A percentile compares a stretch with the other conserved stretches of the same genome.
These are phyloP conservation scores for Xylaria hypoxylon DNA, from an alignment of 2,329 filamentous ascomycete species.

Conservation along the genomic window DNA sequence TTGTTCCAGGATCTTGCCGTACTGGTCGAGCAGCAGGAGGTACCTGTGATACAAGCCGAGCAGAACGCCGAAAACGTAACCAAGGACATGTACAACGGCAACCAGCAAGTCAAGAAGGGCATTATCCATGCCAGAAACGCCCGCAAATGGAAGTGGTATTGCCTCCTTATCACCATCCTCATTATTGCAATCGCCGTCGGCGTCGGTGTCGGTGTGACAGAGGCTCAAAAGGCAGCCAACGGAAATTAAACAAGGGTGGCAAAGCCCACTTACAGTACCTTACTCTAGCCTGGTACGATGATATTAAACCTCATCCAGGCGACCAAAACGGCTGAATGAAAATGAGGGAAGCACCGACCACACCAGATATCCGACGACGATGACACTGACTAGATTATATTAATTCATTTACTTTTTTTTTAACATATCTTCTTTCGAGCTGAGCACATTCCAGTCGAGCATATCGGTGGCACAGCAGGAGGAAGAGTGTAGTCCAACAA, in stretches of 20 bases:
- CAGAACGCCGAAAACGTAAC: conserved; percentile 73
- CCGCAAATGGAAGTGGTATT: conserved; percentile 86
- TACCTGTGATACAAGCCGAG: conserved; percentile 71
- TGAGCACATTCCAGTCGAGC: conserved; percentile 2
- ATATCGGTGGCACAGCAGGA: not conserved
- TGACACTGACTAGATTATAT: conserved; percentile 26
- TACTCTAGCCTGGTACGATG: not conserved
- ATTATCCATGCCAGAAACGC: conserved; percentile 74
- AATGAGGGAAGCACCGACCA: conserved; percentile 7
- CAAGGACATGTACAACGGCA: conserved; percentile 75
- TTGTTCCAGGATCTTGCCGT: conserved; percentile 82
- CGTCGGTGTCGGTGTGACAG: conserved; percentile 37
- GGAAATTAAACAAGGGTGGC: conserved; percentile 8
- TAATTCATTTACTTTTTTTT: conserved; percentile 26
- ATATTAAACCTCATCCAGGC: not conserved
- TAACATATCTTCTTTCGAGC: conserved; percentile 15
- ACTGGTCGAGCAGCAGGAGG: conserved; percentile 78
- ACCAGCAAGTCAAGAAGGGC: conserved; percentile 75
- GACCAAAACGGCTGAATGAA: conserved; percentile 9
- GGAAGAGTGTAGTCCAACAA: conserved; percentile 2
- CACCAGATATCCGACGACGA: conserved; percentile 10
- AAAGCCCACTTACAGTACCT: not conserved
- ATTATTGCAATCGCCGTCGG: conserved; percentile 67
- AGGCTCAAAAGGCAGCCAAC: conserved; percentile 23
- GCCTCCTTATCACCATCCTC: conserved; percentile 72